Evolutionary conservation across 106 monocot species (phyloP), one percentile per base, ranked within the genome.

Genomic region (Allium fistulosum): DNA sequence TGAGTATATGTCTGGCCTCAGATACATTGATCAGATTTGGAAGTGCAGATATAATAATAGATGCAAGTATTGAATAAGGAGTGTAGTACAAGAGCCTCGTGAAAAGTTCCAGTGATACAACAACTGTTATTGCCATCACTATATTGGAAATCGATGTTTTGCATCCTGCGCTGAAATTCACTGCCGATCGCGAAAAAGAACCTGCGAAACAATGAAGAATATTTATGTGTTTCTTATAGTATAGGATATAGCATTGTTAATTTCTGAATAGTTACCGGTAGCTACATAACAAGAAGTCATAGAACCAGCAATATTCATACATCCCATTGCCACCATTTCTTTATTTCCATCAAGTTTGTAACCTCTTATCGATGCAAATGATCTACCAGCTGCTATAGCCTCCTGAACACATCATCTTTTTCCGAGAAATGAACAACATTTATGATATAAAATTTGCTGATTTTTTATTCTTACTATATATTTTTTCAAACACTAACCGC

Each of bases 311-410:
- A 90, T 65, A 48, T 94, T 94, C 87, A 87, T 90, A 70, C 71
- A 77, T 2, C 94, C 94, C 82, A 94, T 94, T 7, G 94, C 87
- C 17, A 90, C 11, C 94, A 94, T 94, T 70, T 94, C 94, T 70
- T 90, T 87, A 67, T 90, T 90, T 13, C 90, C 94, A 74, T 94
- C 90, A 14, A 94, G 67, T 69, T 84, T 80, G 61, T 94, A 94
- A 7, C 94, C 83, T 73, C 74, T 85, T 6, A 88, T 59, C 2
- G 87, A 73, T 17, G 94, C 90, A 61, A 94, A 90, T 26, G 94
- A 90, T 77, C 85, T 68, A 11, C 90, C 90, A 55, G 90, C 94
- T 47, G 94, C 87, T 48, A 95, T 71, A 11, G 94, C 91, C 78
- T 95, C 94, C 94, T 95, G 75, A 67, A 80, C 22, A 51, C 26